A percentile compares a stretch with the other conserved stretches of the same genome.
Conservation (phyloP, 306 rosid genomes). For the Astragalus glycyphyllos region DNA sequence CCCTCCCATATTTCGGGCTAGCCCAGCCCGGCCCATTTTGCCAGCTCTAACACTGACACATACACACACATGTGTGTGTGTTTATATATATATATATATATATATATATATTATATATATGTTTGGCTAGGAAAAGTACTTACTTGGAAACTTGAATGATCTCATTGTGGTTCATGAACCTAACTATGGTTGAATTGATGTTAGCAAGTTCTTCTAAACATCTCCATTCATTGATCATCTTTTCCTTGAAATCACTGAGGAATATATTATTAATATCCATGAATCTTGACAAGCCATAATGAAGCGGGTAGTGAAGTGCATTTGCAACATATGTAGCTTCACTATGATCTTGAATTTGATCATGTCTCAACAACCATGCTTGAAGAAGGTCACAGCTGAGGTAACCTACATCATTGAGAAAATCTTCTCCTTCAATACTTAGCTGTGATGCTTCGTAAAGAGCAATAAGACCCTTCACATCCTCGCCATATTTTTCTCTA, state of each 20-base stretch:
- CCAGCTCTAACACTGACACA: too few species aligned
- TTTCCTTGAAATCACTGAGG: slow-evolving; percentile 10
- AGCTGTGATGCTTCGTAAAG: slow-evolving; percentile 53
- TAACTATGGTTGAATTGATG: slow-evolving; percentile 40
- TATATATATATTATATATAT: too few species aligned
- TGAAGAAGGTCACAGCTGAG: slow-evolving; percentile 43
- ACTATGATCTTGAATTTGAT: slow-evolving; percentile 5
- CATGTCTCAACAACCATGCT: slow-evolving; percentile 35
- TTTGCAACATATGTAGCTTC: slow-evolving; percentile 19
- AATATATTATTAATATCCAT: slow-evolving; percentile 25
- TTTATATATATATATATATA: too few species aligned
- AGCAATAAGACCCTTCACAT: slow-evolving; percentile 46
- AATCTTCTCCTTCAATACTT: slow-evolving; percentile 49
- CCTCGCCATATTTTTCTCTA: slow-evolving; percentile 28
- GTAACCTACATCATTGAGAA: slow-evolving; percentile 37
- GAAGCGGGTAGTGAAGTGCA: slow-evolving; percentile 47
- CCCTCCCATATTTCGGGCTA: too few species aligned
- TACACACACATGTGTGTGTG: too few species aligned
- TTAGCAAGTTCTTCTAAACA: slow-evolving; percentile 44
- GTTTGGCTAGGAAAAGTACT: slow-evolving; percentile 43
- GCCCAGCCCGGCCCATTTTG: too few species aligned
- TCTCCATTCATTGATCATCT: slow-evolving; percentile 30
- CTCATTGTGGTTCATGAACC: slow-evolving; percentile 46
- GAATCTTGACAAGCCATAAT: slow-evolving; percentile 51
- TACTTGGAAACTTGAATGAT: slow-evolving; percentile 44